Percentiles rank a stretch among this genome's conserved stretches.
These are phyloP conservation scores for Lactarius indigo DNA, from an alignment of 768 basidiomycete species.

Conservation along the genomic window DNA sequence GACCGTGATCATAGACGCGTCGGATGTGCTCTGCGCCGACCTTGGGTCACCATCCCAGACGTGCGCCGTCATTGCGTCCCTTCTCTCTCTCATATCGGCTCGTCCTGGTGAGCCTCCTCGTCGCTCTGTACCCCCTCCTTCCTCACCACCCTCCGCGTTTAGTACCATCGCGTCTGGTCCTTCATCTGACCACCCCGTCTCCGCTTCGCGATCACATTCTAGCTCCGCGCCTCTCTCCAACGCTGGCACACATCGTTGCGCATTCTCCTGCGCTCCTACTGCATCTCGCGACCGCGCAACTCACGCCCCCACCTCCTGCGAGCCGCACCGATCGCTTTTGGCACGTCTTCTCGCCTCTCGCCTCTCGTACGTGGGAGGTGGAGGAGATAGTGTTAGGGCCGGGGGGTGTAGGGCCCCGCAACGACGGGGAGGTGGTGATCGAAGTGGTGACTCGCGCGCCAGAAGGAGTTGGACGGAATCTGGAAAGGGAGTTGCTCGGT, in stretches of 20 bases:
- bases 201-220: conserved; percentile 52
- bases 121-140: neutral
- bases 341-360: conserved; percentile 68
- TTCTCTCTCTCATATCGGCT: conserved; percentile 43
- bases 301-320: conserved; percentile 65
- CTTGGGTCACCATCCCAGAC: conserved; percentile 50
- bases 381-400: conserved; percentile 58
- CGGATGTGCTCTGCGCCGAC: conserved; percentile 62
- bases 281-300: conserved; percentile 67
- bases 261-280: conserved; percentile 68
- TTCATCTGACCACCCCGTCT: conserved; percentile 52
- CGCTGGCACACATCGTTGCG: conserved; percentile 59
- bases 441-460: conserved; percentile 54
- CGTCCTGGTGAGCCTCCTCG: conserved; percentile 46
- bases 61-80: conserved; percentile 47
- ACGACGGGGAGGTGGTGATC: conserved; percentile 53
- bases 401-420: conserved; percentile 45
- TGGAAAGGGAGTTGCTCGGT: conserved; percentile 62
- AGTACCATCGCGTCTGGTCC: conserved; percentile 56
- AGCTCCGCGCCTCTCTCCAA: conserved; percentile 60
- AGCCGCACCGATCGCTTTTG: conserved; percentile 72
- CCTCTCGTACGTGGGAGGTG: conserved; percentile 56
- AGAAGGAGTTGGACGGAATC: conserved; percentile 46
- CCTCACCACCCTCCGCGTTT: neutral
- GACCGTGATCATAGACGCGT: conserved; percentile 67